A percentile compares a stretch with the other conserved stretches of the same genome.
phyloP scores from a whole-genome alignment of 2,329 filamentous ascomycete genomes.

The Oidium heveae region DNA sequence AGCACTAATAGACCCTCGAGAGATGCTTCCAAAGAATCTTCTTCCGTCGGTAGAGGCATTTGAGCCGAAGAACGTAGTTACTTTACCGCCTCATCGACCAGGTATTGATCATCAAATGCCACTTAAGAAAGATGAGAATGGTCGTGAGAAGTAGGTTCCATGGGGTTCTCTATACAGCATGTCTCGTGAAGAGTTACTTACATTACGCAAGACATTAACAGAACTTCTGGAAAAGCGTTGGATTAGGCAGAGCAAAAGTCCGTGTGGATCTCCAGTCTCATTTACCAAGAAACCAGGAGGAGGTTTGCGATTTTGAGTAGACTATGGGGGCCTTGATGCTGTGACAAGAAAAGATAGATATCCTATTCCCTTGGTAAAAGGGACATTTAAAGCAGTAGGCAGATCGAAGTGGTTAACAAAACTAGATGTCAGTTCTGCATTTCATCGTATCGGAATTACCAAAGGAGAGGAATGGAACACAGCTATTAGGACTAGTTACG shows the following conservation, averaged over 20 bases:
- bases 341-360: neutral
- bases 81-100: neutral
- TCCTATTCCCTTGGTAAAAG: neutral
- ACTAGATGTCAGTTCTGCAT: neutral
- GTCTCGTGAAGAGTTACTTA: neutral
- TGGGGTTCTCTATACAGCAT: neutral
- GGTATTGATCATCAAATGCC: neutral
- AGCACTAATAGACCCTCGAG: neutral
- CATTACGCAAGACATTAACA: neutral
- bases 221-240: neutral
- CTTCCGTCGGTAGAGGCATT: neutral
- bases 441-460: neutral
- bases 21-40: neutral
- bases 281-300: neutral
- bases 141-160: neutral
- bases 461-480: constrained; percentile 2
- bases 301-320: neutral
- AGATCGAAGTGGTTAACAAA: neutral
- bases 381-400: neutral
- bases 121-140: neutral
- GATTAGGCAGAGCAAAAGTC: neutral
- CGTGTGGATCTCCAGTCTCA: neutral
- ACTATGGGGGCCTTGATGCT: neutral
- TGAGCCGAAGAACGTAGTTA: neutral
- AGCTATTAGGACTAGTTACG: constrained; percentile 1